phyloP scores from a whole-genome alignment of 768 basidiomycete species.

The Tricholoma sp. region DNA sequence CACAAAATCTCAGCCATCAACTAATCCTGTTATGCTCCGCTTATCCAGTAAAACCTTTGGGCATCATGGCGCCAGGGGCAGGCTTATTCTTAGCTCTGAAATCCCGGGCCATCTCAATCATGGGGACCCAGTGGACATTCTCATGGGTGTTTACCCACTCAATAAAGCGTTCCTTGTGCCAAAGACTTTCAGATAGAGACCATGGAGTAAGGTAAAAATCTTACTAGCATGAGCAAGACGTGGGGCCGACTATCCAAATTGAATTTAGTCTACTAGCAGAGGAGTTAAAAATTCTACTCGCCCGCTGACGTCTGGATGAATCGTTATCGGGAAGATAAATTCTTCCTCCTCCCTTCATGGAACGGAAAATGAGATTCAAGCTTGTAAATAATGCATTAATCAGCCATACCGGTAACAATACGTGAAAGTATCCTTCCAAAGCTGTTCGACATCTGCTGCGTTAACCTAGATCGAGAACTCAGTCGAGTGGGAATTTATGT shows the following conservation, averaged over 20 bases:
- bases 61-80: constrained; percentile 49
- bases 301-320: constrained; percentile 77
- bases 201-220: constrained; percentile 4
- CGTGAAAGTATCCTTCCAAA: constrained; percentile 74
- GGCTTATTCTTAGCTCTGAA: constrained; percentile 52
- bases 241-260: constrained; percentile 48
- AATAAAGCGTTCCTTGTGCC: constrained; percentile 58
- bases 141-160: constrained; percentile 71
- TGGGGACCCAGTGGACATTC: constrained; percentile 64
- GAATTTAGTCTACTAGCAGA: constrained; percentile 1
- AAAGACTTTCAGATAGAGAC: background rate
- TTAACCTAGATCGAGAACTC: constrained; percentile 42
- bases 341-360: constrained; percentile 48
- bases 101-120: constrained; percentile 62
- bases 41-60: constrained; percentile 30
- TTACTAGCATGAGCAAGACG: constrained; percentile 66
- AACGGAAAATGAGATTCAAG: constrained; percentile 3
- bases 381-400: background rate
- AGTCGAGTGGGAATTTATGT: background rate
- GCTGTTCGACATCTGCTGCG: constrained; percentile 56
- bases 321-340: constrained; percentile 72
- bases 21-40: background rate
- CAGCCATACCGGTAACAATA: constrained; percentile 53
- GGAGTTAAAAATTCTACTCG: constrained; percentile 20
- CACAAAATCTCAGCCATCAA: too few species aligned